A percentile compares a stretch with the other conserved stretches of the same genome.
phyloP scores from a whole-genome alignment of 2,329 filamentous ascomycete species.

The Geoglossum cookeanum region DNA sequence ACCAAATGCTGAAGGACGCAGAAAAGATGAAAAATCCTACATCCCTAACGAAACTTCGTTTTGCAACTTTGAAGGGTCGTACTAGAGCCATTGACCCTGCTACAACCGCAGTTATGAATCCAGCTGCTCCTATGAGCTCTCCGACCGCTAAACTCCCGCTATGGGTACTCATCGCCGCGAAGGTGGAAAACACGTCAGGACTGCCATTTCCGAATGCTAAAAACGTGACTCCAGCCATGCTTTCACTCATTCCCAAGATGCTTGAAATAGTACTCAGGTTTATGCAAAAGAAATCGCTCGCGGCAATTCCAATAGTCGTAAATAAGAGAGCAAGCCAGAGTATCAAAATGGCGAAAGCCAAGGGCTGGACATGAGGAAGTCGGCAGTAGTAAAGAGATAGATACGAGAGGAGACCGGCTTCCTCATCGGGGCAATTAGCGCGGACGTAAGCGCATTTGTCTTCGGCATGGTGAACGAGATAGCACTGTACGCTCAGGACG shows the following conservation, averaged over 20 bases:
- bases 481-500: constrained; percentile 35
- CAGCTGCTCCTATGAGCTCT: constrained; percentile 82
- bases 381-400: constrained; percentile 80
- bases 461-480: constrained; percentile 51
- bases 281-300: constrained; percentile 95
- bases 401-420: constrained; percentile 79
- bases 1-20: constrained; percentile 68
- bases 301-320: constrained; percentile 91
- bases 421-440: constrained; percentile 68
- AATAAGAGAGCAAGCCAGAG: constrained; percentile 80
- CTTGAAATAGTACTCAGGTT: constrained; percentile 85
- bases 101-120: constrained; percentile 92
- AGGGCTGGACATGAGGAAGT: constrained; percentile 44
- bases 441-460: constrained; percentile 80
- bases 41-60: constrained; percentile 77
- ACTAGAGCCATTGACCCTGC: constrained; percentile 94
- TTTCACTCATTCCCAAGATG: constrained; percentile 85
- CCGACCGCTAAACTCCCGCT: constrained; percentile 94
- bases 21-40: constrained; percentile 82
- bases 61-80: constrained; percentile 81
- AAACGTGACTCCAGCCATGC: constrained; percentile 88
- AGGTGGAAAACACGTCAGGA: constrained; percentile 95
- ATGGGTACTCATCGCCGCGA: constrained; percentile 92
- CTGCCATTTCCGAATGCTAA: constrained; percentile 95
- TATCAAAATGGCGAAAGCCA: constrained; percentile 64